phyloP scores from a whole-genome alignment of 768 basidiomycete species.

The Tulasnella sp. region DNA sequence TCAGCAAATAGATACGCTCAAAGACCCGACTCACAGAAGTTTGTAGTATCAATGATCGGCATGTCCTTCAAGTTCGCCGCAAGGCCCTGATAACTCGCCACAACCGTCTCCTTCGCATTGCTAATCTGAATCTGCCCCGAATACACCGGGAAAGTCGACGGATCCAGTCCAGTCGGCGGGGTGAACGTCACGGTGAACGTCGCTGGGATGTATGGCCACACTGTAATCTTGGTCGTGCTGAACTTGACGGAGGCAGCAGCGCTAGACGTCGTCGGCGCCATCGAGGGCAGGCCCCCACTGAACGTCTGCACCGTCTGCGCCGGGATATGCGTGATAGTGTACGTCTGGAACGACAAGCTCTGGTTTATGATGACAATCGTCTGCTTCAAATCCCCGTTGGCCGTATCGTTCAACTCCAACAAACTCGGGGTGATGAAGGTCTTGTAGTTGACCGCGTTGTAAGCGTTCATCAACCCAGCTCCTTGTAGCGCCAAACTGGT shows the following conservation, averaged over 20 bases:
- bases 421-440: constrained; percentile 31
- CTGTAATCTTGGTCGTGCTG: constrained; percentile 37
- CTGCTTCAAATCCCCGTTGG: constrained; percentile 25
- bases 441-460: constrained; percentile 31
- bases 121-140: constrained; percentile 47
- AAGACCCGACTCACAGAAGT: constrained; percentile 11
- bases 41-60: constrained; percentile 46
- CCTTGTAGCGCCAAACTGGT: constrained; percentile 24
- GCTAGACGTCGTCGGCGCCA: constrained; percentile 47
- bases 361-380: constrained; percentile 40
- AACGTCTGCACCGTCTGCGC: constrained; percentile 47
- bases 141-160: constrained; percentile 46
- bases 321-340: constrained; percentile 47
- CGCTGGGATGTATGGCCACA: constrained; percentile 39
- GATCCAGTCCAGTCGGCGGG: constrained; percentile 39
- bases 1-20: too few species aligned
- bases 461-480: constrained; percentile 31
- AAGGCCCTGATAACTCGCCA: constrained; percentile 42
- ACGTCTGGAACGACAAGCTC: constrained; percentile 37
- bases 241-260: constrained; percentile 43
- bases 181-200: constrained; percentile 41
- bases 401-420: constrained; percentile 37
- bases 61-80: constrained; percentile 40
- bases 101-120: constrained; percentile 30
- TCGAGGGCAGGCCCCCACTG: constrained; percentile 29